Evolutionary conservation across 495 filamentous ascomycete species (phyloP), one percentile per base, ranked within the genome.

Genomic region (Tuber microsphaerosporum): DNA sequence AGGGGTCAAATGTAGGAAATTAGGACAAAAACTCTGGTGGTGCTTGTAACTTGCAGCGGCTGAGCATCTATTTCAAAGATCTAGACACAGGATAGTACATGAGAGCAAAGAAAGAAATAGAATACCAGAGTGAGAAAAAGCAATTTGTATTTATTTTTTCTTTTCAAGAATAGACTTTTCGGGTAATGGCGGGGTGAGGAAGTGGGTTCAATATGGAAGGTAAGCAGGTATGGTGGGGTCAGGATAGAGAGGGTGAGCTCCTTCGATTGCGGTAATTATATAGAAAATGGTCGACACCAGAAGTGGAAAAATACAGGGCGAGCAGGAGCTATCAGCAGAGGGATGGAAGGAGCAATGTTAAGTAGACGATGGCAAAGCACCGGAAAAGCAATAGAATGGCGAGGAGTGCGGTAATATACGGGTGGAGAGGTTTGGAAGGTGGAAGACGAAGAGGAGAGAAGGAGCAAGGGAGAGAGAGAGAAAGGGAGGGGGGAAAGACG

Each of bases 81-180:
- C 39, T 73, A 46, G 42, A 70, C 41, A 70, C 45, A 68, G 37
- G 31, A 26, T 42, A 61, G 34, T 69, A 70, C 48, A 39, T 51
- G 68, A 44, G 46, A 71, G 70, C 45, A 17, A 77, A 43, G 73
- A 73, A 77, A 69, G 48, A 73, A 77, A 69, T 79, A 71, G 75
- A 79, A 74, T 79, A 77, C 77, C 75, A 77, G 75, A 76, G 75
- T 42, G 73, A 72, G 42, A 65, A 61, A 76, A 37, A 48, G 37
- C 44, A 76, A 44, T 61, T 76, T 72, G 48, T 43, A 45, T 56
- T 26, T 43, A 61, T 20, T 48, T 12, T 43, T 48, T 48, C 20
- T 7, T 61, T 45, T 76, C 75, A 43, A 69, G 71, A 46, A 56
- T 69, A 73, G 42, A 51, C 22, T 73, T 68, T 73, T 43, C 31